Conservation (phyloP, 2,329 filamentous ascomycete genomes). For the Aureobasidium leucospermi region DNA sequence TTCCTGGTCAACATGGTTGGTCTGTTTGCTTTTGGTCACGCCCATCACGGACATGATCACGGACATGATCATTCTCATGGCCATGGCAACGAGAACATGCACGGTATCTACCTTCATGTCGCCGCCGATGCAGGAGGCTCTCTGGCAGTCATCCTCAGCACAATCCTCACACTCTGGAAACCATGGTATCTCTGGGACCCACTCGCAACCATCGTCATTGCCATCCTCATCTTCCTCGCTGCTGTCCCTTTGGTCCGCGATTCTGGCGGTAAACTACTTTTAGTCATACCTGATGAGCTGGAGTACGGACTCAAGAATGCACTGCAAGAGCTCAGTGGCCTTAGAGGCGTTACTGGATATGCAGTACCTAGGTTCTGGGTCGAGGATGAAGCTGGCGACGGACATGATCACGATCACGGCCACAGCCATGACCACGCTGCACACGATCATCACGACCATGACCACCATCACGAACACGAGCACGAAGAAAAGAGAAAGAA, state of each 20-base stretch:
- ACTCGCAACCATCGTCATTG: conserved; percentile 86
- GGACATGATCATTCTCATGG: conserved; percentile 53
- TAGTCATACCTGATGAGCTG: conserved; percentile 74
- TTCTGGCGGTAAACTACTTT: conserved; percentile 72
- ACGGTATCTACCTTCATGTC: conserved; percentile 93
- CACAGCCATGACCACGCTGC: conserved; percentile 18
- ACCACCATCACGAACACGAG: conserved; percentile 24
- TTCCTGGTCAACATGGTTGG: conserved; percentile 87
- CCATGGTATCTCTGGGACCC: conserved; percentile 95
- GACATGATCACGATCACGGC: conserved; percentile 9
- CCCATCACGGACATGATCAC: conserved; percentile 40
- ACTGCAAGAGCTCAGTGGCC: conserved; percentile 70
- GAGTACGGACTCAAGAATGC: conserved; percentile 86
- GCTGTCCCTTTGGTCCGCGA: conserved; percentile 81
- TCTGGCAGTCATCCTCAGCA: conserved; percentile 88
- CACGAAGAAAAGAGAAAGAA: conserved; percentile 28
- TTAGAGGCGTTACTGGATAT: conserved; percentile 81
- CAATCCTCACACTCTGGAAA: conserved; percentile 75
- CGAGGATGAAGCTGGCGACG: conserved; percentile 54
- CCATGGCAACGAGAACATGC: conserved; percentile 94
- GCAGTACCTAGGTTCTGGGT: conserved; percentile 88
- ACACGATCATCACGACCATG: conserved; percentile 18
- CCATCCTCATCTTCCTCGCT: conserved; percentile 85
- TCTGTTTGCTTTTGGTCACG: conserved; percentile 70
- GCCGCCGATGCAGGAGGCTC: conserved; percentile 92